A percentile compares a stretch with the other conserved stretches of the same genome.
These are phyloP conservation scores for Hsuehochloa calcarea DNA, from an alignment of 176 grass and related monocot genomes.

Conservation along the genomic window DNA sequence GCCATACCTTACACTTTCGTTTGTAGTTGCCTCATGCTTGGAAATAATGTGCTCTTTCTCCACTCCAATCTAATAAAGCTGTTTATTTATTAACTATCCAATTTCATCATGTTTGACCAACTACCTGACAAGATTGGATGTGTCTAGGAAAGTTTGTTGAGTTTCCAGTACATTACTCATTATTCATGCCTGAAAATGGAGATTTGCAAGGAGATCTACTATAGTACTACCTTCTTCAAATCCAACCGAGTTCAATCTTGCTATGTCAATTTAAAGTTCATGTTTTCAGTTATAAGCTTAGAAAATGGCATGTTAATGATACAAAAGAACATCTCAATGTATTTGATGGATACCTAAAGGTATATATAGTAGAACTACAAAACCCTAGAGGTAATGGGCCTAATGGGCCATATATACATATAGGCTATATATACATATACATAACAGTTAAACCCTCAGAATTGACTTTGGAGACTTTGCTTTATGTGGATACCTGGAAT, in stretches of 20 bases:
- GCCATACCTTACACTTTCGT: conserved; percentile 1
- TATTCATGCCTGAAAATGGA: conserved; percentile 25
- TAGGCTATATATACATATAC: no score
- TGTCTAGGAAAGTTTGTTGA: not conserved
- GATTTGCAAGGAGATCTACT: not conserved
- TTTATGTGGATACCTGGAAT: not conserved
- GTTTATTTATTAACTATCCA: not conserved
- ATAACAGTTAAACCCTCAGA: not conserved
- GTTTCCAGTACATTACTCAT: not conserved
- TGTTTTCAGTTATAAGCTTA: conserved; percentile 15
- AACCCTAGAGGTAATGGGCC: no score
- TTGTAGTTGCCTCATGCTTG: conserved; percentile 8
- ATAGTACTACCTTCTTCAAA: not conserved
- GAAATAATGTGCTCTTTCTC: conserved; percentile 11
- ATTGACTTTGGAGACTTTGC: not conserved
- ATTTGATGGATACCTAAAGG: no score
- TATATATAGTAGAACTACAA: no score
- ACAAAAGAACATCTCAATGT: no score
- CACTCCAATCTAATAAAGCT: conserved; percentile 10
- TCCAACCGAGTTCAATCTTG: not conserved
- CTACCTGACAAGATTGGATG: conserved; percentile 12
- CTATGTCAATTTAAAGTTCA: not conserved
- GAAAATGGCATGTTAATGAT: conserved; percentile 1
- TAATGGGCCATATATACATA: no score
- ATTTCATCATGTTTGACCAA: not conserved